A percentile compares a stretch with the other conserved stretches of the same genome.
phyloP scores from a whole-genome alignment of 2,329 filamentous ascomycete genomes.

The Penicillium sp. region DNA sequence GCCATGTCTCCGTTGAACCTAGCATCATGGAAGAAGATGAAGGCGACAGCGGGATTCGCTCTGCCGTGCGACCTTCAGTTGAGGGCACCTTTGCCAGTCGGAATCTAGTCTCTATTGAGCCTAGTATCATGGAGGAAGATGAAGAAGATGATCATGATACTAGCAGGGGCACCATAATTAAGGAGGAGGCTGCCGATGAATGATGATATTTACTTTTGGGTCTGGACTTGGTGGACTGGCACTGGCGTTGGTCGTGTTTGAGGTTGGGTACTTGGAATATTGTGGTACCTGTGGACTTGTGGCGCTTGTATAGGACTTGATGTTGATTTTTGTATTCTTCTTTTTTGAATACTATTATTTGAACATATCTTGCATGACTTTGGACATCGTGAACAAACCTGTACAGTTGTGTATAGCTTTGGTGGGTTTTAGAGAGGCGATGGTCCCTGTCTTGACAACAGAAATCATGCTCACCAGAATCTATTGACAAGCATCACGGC shows the following conservation, averaged over 20 bases:
- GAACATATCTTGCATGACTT: not conserved
- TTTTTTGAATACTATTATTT: not conserved
- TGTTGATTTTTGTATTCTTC: not conserved
- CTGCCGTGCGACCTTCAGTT: conserved; percentile 36
- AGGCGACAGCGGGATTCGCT: conserved; percentile 36
- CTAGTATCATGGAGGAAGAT: conserved; percentile 48
- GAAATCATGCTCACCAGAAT: too few relatives aligned
- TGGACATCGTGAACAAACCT: not conserved
- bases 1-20: conserved; percentile 41
- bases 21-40: conserved; percentile 49
- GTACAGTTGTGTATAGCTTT: not conserved
- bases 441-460: too few relatives aligned
- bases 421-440: too few relatives aligned
- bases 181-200: conserved; percentile 40
- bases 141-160: conserved; percentile 44
- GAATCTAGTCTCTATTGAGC: conserved; percentile 38
- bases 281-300: not conserved
- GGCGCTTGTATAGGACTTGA: conserved; percentile 6
- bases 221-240: conserved; percentile 23
- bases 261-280: conserved; percentile 1
- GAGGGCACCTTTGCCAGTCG: conserved; percentile 33
- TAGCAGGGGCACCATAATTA: conserved; percentile 42
- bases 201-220: conserved; percentile 27
- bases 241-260: conserved; percentile 20
- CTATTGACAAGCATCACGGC: too few relatives aligned